Percentiles rank a stretch among this genome's conserved stretches.
These are phyloP conservation scores for Amanita thiersii DNA, from an alignment of 768 basidiomycete genomes.

Conservation along the genomic window DNA sequence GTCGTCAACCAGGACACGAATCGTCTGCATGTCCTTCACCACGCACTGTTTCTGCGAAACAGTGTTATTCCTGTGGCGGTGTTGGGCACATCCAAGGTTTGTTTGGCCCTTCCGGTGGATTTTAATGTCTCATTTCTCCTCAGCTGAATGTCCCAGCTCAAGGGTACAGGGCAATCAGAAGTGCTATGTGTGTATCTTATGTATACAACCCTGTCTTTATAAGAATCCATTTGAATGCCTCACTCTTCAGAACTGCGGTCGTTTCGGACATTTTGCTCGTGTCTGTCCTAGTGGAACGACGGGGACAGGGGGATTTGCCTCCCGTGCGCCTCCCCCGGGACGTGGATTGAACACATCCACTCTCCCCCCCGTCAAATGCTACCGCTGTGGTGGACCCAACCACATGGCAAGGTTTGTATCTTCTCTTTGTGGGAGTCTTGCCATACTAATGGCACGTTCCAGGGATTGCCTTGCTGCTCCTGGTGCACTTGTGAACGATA, in stretches of 20 bases:
- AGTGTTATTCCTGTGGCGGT: slow-evolving; percentile 91
- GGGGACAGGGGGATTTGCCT: slow-evolving; percentile 43
- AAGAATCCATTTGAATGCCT: slow-evolving; percentile 10
- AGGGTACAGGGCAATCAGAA: slow-evolving; percentile 66
- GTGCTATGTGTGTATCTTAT: slow-evolving; percentile 60
- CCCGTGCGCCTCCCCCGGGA: slow-evolving; percentile 68
- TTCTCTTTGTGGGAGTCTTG: slow-evolving; percentile 5
- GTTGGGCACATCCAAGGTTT: slow-evolving; percentile 77
- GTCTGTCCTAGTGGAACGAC: slow-evolving; percentile 47
- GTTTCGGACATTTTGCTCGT: slow-evolving; percentile 77
- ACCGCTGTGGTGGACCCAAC: slow-evolving; percentile 84
- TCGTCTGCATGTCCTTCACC: slow-evolving; percentile 83
- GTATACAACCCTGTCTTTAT: slow-evolving; percentile 2
- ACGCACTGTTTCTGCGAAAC: slow-evolving; percentile 74
- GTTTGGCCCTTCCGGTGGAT: not conserved
- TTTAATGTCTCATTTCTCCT: slow-evolving; percentile 4
- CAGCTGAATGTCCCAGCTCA: slow-evolving; percentile 77
- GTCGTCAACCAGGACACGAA: slow-evolving; percentile 91
- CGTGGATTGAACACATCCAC: slow-evolving; percentile 69
- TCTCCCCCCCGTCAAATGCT: slow-evolving; percentile 80
- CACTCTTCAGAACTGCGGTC: slow-evolving; percentile 70
- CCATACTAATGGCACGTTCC: slow-evolving; percentile 1
- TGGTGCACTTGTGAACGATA: slow-evolving; percentile 41
- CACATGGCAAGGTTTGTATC: slow-evolving; percentile 64
- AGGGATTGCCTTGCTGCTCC: slow-evolving; percentile 77